These are phyloP conservation scores for Kondoa subrosea DNA, from an alignment of 768 basidiomycete species.

Conservation along the genomic window DNA sequence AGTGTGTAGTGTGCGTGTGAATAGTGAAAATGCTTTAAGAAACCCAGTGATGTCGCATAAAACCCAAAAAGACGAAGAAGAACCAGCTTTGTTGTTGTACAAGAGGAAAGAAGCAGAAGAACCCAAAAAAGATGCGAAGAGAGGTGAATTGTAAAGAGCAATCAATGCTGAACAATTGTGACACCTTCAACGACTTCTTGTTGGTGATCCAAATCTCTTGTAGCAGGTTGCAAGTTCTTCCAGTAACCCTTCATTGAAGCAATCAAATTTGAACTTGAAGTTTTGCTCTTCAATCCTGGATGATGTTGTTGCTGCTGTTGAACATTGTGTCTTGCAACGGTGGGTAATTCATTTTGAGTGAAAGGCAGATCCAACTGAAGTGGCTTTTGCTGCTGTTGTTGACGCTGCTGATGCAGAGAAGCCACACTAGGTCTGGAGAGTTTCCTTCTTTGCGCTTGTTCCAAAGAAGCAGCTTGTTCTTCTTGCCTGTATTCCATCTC, in stretches of 20 bases:
- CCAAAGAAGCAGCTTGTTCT: neutral
- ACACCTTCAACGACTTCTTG: conserved; percentile 12
- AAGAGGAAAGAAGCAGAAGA: conserved; percentile 5
- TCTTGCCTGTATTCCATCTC: conserved; percentile 1
- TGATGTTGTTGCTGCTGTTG: neutral
- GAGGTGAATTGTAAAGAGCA: neutral
- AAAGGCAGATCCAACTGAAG: conserved; percentile 1
- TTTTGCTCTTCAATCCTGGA: neutral
- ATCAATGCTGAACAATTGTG: conserved; percentile 14
- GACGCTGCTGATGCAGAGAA: neutral
- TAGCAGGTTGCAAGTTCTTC: neutral
- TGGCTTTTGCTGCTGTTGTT: neutral
- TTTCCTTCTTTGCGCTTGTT: neutral
- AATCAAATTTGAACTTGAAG: conserved; percentile 2
- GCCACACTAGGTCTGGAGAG: neutral
- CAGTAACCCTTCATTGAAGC: conserved; percentile 10
- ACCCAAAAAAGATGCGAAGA: conserved; percentile 4
- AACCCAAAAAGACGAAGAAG: no score
- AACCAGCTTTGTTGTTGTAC: conserved; percentile 6
- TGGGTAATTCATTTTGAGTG: neutral
- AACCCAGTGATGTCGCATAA: no score
- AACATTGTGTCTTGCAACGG: neutral
- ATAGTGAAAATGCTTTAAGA: no score
- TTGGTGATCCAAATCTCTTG: neutral
- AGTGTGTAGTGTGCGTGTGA: no score